Evolutionary conservation across 805 yeast species (phyloP).

Genomic region (Starmerella cellae): DNA sequence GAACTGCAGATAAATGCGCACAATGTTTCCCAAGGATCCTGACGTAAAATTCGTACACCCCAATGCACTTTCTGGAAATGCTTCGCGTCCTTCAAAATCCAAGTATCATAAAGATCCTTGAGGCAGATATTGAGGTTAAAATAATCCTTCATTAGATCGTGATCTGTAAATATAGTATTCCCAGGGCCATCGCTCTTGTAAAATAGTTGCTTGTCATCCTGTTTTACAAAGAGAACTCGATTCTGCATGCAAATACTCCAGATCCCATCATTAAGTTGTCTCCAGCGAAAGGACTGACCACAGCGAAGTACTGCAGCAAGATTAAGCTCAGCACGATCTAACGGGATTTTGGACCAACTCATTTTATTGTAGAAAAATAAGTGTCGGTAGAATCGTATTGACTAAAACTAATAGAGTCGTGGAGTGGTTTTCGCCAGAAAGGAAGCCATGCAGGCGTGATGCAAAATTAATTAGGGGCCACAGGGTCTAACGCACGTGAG

Average conservation of each 20-base stretch:
- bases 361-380: too few relatives aligned
- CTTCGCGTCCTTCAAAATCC: conserved; percentile 45
- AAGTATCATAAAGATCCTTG: conserved; percentile 39
- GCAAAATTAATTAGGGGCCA: neutral
- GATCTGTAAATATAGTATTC: conserved; percentile 16
- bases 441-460: neutral
- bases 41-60: conserved; percentile 77
- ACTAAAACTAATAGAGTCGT: neutral
- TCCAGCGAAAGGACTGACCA: conserved; percentile 82
- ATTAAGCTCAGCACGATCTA: conserved; percentile 36
- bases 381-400: neutral
- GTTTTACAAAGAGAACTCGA: conserved; percentile 51
- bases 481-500: neutral
- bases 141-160: conserved; percentile 45
- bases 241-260: conserved; percentile 44
- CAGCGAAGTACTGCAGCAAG: conserved; percentile 58
- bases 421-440: neutral
- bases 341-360: conserved; percentile 21
- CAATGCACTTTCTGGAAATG: conserved; percentile 25
- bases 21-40: conserved; percentile 95
- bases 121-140: conserved; percentile 53
- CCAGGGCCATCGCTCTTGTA: conserved; percentile 31
- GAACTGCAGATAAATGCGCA: conserved; percentile 86
- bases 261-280: conserved; percentile 37
- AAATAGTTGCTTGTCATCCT: conserved; percentile 39